Evolutionary conservation across 2,329 filamentous ascomycete species (phyloP).

Genomic region (Exophiala mesophila): DNA sequence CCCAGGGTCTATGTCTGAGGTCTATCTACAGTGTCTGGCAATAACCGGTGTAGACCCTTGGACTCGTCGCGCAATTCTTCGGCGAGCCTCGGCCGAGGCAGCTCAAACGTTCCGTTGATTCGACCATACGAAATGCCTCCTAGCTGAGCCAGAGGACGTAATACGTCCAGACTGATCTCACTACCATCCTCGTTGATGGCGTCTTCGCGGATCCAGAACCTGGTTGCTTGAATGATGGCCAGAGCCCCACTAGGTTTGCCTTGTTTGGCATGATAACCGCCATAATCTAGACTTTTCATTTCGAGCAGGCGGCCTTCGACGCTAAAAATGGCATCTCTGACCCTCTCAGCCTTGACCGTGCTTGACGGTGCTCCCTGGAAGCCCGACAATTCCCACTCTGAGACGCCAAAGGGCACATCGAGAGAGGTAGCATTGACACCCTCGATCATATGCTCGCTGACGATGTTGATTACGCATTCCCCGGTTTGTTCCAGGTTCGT

Average conservation of each 20-base stretch:
- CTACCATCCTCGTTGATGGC: slow-evolving; percentile 72
- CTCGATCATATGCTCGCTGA: slow-evolving; percentile 77
- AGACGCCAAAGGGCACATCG: slow-evolving; percentile 66
- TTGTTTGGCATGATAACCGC: slow-evolving; percentile 46
- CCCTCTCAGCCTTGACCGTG: slow-evolving; percentile 64
- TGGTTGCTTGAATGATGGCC: slow-evolving; percentile 72
- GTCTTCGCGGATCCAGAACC: slow-evolving; percentile 86
- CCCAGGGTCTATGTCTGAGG: too few relatives aligned
- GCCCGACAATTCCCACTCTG: slow-evolving; percentile 74
- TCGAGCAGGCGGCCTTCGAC: slow-evolving; percentile 75
- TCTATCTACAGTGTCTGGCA: background rate
- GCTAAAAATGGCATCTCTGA: slow-evolving; percentile 74
- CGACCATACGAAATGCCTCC: slow-evolving; percentile 83
- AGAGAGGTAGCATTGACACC: slow-evolving; percentile 75
- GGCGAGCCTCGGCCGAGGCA: slow-evolving; percentile 23
- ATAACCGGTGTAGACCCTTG: background rate
- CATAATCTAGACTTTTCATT: slow-evolving; percentile 64
- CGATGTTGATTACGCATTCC: slow-evolving; percentile 83
- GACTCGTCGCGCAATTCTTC: background rate
- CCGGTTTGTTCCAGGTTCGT: slow-evolving; percentile 64
- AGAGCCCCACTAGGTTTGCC: slow-evolving; percentile 70
- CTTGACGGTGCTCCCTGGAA: slow-evolving; percentile 63
- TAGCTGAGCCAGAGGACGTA: slow-evolving; percentile 67
- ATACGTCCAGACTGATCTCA: slow-evolving; percentile 51
- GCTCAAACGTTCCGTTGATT: slow-evolving; percentile 63